phyloP scores from a whole-genome alignment of 2,329 filamentous ascomycete genomes.

The Pseudocercospora eumusae region DNA sequence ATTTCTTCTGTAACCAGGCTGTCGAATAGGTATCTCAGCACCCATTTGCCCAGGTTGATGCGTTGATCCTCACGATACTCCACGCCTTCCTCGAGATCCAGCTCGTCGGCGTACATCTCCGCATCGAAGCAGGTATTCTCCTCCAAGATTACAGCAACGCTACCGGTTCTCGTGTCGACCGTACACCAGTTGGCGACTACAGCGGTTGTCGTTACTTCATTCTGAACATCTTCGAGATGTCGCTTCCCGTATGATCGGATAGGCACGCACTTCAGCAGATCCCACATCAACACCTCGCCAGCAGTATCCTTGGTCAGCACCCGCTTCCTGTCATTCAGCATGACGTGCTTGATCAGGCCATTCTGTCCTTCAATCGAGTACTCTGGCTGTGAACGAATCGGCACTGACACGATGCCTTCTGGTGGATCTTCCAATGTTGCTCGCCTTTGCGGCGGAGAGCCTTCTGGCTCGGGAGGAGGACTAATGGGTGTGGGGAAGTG shows the following conservation, averaged over 20 bases:
- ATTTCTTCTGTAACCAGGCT: slow-evolving; percentile 90
- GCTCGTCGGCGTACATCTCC: slow-evolving; percentile 93
- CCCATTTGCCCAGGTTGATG: slow-evolving; percentile 97
- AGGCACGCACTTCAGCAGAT: slow-evolving; percentile 83
- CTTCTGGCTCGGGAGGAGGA: slow-evolving; percentile 44
- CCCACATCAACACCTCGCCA: slow-evolving; percentile 93
- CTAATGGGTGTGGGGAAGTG: slow-evolving; percentile 61
- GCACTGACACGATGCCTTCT: slow-evolving; percentile 38
- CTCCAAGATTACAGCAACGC: slow-evolving; percentile 85
- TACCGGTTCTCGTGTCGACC: slow-evolving; percentile 89
- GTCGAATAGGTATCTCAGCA: slow-evolving; percentile 87
- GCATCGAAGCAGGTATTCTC: slow-evolving; percentile 97
- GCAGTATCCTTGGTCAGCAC: slow-evolving; percentile 92
- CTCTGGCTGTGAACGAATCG: slow-evolving; percentile 50
- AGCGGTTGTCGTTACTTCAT: slow-evolving; percentile 78
- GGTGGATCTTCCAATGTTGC: slow-evolving; percentile 55
- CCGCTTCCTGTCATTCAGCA: slow-evolving; percentile 86
- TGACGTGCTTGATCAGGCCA: slow-evolving; percentile 86
- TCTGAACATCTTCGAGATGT: slow-evolving; percentile 88
- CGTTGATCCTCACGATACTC: slow-evolving; percentile 91
- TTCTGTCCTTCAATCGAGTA: slow-evolving; percentile 83
- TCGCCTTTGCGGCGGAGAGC: slow-evolving; percentile 47
- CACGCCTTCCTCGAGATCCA: slow-evolving; percentile 69
- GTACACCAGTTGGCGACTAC: slow-evolving; percentile 95
- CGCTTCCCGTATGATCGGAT: slow-evolving; percentile 92